phyloP scores from a whole-genome alignment of 2,329 filamentous ascomycete genomes.

The Nemania sp. region DNA sequence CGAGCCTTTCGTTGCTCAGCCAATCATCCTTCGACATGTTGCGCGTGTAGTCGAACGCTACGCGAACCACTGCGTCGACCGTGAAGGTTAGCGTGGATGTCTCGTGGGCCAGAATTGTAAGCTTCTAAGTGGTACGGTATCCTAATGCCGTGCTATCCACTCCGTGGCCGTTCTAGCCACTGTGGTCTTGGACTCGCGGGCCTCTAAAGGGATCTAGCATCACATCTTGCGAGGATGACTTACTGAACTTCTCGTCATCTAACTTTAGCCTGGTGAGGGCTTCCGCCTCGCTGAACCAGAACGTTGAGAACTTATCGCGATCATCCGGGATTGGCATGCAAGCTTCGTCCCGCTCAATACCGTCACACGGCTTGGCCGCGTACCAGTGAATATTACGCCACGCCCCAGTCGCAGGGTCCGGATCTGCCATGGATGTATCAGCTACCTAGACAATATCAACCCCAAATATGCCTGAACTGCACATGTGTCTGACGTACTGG shows the following conservation, averaged over 20 bases:
- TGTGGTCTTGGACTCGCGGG: slow-evolving; percentile 6
- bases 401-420: slow-evolving; percentile 50
- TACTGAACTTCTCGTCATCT: slow-evolving; percentile 50
- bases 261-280: slow-evolving; percentile 47
- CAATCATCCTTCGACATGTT: slow-evolving; percentile 48
- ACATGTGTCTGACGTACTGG: slow-evolving; percentile 42
- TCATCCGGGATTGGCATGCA: slow-evolving; percentile 47
- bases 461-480: slow-evolving; percentile 8
- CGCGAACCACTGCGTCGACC: slow-evolving; percentile 44
- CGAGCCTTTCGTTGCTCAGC: slow-evolving; percentile 41
- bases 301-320: slow-evolving; percentile 48
- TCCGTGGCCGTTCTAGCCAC: slow-evolving; percentile 2
- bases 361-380: slow-evolving; percentile 45
- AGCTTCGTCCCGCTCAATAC: slow-evolving; percentile 43
- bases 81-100: slow-evolving; percentile 34
- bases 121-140: neutral
- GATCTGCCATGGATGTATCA: slow-evolving; percentile 42
- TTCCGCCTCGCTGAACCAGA: slow-evolving; percentile 47
- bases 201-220: neutral
- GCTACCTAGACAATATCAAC: slow-evolving; percentile 18
- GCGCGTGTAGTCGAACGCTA: slow-evolving; percentile 46
- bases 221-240: slow-evolving; percentile 32
- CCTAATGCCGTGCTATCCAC: slow-evolving; percentile 21
- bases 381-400: slow-evolving; percentile 46
- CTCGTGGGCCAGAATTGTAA: slow-evolving; percentile 9